Conservation (phyloP, 192 early-diverging fungal genomes). For the Backusella mclennaniae region DNA sequence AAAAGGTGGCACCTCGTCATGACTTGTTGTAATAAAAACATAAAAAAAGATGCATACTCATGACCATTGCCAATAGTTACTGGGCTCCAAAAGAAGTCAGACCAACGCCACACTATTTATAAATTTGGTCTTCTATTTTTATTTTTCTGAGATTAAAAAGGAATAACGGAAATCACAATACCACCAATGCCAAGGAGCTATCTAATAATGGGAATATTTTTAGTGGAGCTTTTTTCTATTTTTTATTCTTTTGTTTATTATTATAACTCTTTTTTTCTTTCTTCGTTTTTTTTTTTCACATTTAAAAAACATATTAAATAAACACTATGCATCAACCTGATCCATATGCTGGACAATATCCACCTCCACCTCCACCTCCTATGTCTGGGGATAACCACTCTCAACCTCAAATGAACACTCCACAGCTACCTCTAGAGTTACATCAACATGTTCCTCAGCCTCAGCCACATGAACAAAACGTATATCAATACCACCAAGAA, state of each 20-base stretch:
- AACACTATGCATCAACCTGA: constrained; percentile 15
- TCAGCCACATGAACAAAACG: not conserved
- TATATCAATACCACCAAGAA: not conserved
- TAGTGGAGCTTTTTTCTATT: not conserved
- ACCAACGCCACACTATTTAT: constrained; percentile 5
- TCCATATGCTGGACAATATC: constrained; percentile 34
- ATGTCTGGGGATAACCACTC: not conserved
- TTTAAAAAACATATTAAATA: not conserved
- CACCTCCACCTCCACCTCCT: constrained; percentile 23
- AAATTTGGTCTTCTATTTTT: not conserved
- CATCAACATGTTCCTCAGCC: not conserved
- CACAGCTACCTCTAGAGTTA: not conserved
- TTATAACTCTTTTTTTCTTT: not conserved
- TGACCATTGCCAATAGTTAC: not conserved
- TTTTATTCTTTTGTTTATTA: not conserved
- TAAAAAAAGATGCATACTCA: not conserved
- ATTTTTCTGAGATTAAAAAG: not conserved
- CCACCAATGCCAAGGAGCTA: constrained; percentile 8
- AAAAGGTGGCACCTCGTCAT: not conserved
- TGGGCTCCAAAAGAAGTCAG: not conserved
- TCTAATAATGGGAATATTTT: constrained; percentile 5
- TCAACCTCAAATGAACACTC: not conserved
- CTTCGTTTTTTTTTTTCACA: not conserved
- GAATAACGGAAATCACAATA: constrained; percentile 3
- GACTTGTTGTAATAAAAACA: not conserved